Evolutionary conservation across 2,329 filamentous ascomycete genomes (phyloP).

Genomic region (Mycosphaerella arachidis): DNA sequence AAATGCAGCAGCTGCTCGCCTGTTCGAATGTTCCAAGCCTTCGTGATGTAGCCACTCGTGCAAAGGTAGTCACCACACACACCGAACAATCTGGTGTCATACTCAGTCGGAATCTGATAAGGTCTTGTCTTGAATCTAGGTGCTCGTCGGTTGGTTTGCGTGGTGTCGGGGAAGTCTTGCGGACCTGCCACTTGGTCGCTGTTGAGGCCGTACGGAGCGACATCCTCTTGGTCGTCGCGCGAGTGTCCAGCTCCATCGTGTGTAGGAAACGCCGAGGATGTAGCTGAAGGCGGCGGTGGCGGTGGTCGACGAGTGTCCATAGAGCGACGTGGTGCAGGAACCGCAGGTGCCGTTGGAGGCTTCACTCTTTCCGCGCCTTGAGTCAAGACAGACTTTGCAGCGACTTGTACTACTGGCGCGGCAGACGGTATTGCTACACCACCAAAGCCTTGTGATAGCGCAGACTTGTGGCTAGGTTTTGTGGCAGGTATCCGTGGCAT

Average conservation of each 20-base stretch:
- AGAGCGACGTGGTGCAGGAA: conserved; percentile 33
- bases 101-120: conserved; percentile 75
- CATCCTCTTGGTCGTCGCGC: conserved; percentile 42
- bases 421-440: conserved; percentile 6
- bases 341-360: conserved; percentile 26
- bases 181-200: conserved; percentile 15
- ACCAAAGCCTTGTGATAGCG: conserved; percentile 28
- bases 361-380: background rate
- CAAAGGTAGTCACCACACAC: conserved; percentile 84
- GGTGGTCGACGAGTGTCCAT: conserved; percentile 24
- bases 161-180: conserved; percentile 72
- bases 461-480: conserved; percentile 22
- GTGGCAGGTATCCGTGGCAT: conserved; percentile 26
- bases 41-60: conserved; percentile 79
- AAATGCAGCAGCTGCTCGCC: conserved; percentile 78
- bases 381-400: conserved; percentile 18
- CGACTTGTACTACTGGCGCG: conserved; percentile 23
- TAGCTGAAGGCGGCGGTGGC: conserved; percentile 13
- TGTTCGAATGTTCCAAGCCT: conserved; percentile 80
- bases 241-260: conserved; percentile 33
- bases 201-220: conserved; percentile 12
- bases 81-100: conserved; percentile 81
- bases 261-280: conserved; percentile 18
- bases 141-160: conserved; percentile 76
- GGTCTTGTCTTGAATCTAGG: conserved; percentile 68